Base-by-base conservation (phyloP, 768 basidiomycete genomes). In the Kwoniella mangroviensis region DNA sequence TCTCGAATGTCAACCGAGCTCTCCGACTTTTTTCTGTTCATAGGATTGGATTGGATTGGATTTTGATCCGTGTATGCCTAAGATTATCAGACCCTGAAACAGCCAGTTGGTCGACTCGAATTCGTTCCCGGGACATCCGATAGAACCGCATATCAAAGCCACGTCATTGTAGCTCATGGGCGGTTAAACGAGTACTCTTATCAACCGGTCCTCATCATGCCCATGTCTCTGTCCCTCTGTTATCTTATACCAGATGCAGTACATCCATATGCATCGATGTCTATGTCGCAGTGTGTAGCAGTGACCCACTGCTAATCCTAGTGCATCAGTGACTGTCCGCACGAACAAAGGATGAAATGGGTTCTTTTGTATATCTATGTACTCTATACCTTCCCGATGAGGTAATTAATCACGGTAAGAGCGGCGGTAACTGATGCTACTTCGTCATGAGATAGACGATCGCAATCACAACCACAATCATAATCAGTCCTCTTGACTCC, bases 21-120 rank as follows among this genome's bases (percentile, higher is more conserved):
- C 53, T 15, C 60, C 34, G 57, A 56, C 52, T 43, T 56, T 65
- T 54, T 40, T 67, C 7, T 68, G 22, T 52, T n/a, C n/a, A n/a
- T n/a, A n/a, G n/a, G 58, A 21, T 56, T 52, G 49, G 41, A 26
- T 19, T 9, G 24, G 17, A 22, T 57, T 57, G 56, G 34, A 34
- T 26, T 26, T 26, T 26, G 26, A 26, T 34, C 34, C 34, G 34
- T 34, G 34, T 2, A 21, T 26, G 54, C 21, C 17, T 54, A n/a
- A n/a, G n/a, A n/a, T n/a, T n/a, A 54, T 54, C 53, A 54, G 24
- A 21, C 53, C 53, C 53, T 54, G 53, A 54, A 54, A 54, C 53
- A 34, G 34, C 34, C 34, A 26, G 12, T 49, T 54, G 53, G 26
- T 34, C 28, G 56, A 57, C 56, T 57, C 56, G 56, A 57, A 34